phyloP scores from a whole-genome alignment of 2,329 filamentous ascomycete genomes.

The Talaromyces funiculosus region DNA sequence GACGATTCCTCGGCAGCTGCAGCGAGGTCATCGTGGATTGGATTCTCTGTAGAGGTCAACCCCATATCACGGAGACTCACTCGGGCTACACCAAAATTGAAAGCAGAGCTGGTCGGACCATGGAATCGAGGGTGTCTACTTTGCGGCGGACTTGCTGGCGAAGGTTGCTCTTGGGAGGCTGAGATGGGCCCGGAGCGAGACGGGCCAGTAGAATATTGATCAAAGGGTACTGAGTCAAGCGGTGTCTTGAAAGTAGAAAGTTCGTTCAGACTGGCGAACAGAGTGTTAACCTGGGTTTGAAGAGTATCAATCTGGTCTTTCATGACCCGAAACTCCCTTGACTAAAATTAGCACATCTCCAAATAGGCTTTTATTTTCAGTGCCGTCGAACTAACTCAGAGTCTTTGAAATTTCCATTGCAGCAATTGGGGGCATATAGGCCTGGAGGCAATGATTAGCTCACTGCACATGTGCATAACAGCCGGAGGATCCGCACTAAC shows the following conservation, averaged over 20 bases:
- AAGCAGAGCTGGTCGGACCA: conserved; percentile 78
- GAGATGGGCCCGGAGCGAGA: conserved; percentile 28
- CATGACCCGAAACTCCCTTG: conserved; percentile 74
- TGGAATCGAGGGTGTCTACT: conserved; percentile 63
- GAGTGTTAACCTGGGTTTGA: conserved; percentile 75
- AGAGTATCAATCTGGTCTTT: conserved; percentile 65
- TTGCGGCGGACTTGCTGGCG: conserved; percentile 40
- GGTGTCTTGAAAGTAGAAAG: conserved; percentile 50
- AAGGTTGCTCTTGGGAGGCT: conserved; percentile 23
- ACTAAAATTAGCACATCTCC: not conserved
- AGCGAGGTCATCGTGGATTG: conserved; percentile 53
- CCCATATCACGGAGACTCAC: conserved; percentile 86
- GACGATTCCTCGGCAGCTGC: conserved; percentile 49
- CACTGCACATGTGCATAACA: no score
- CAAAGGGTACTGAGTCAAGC: conserved; percentile 30
- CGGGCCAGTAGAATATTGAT: conserved; percentile 33
- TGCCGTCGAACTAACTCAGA: conserved; percentile 54
- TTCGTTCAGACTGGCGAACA: conserved; percentile 66
- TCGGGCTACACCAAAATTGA: conserved; percentile 80
- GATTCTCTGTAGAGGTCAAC: conserved; percentile 60
- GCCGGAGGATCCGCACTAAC: conserved; percentile 22
- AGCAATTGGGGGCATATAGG: conserved; percentile 62
- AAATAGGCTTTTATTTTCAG: not conserved
- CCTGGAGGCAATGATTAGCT: conserved; percentile 27
- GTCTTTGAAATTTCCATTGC: conserved; percentile 77